phyloP scores from a whole-genome alignment of 2,329 filamentous ascomycete species.

The Colletotrichum magnum region DNA sequence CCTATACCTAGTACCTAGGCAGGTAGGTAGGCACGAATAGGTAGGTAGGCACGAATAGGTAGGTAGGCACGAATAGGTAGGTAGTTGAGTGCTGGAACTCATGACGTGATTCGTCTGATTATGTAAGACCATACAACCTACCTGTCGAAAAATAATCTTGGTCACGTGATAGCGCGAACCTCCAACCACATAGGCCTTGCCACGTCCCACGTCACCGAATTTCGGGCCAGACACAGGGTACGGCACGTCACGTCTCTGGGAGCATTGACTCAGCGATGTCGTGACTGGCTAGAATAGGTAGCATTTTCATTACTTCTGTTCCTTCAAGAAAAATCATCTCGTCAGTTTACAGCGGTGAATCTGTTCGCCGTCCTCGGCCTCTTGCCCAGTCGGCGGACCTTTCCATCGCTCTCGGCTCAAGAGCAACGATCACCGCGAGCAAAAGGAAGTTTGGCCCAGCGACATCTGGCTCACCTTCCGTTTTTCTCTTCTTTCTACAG shows the following conservation, averaged over 20 bases:
- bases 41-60: no score
- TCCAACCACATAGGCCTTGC: conserved; percentile 22
- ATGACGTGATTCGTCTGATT: no score
- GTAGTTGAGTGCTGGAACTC: no score
- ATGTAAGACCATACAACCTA: no score
- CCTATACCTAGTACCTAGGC: no score
- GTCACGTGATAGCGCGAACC: conserved; percentile 37
- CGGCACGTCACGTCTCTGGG: conserved; percentile 5
- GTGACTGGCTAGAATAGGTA: conserved; percentile 7
- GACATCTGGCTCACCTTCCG: background rate
- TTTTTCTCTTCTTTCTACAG: background rate
- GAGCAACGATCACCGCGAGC: background rate
- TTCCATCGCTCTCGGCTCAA: background rate
- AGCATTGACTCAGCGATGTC: background rate
- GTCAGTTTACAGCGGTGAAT: background rate
- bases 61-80: no score
- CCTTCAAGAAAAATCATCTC: background rate
- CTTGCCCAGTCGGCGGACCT: background rate
- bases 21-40: no score
- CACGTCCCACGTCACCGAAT: conserved; percentile 22
- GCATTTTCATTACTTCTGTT: background rate
- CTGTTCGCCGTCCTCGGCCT: background rate
- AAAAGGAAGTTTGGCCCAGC: background rate
- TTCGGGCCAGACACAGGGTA: conserved; percentile 21
- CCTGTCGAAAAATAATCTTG: no score